Evolutionary conservation across 352 stramenopile genomes (phyloP).

Genomic region (Halophytophthora polymorphica): DNA sequence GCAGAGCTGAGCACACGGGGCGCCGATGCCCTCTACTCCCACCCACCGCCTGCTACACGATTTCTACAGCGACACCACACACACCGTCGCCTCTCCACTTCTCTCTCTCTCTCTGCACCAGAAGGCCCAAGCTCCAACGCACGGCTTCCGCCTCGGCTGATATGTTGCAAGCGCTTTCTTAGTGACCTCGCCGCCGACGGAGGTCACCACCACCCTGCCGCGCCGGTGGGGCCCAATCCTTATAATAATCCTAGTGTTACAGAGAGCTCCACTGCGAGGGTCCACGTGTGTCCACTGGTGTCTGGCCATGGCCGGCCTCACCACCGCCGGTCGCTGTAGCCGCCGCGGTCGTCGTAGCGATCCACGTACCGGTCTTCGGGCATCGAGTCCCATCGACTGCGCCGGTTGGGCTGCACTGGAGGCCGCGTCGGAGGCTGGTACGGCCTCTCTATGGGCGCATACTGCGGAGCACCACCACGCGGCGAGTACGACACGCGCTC

Average conservation of each 20-base stretch:
- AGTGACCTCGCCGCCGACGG: too few species aligned
- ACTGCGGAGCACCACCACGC: not conserved
- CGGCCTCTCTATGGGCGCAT: constrained; percentile 21
- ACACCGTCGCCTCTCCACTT: too few species aligned
- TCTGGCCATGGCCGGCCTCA: constrained; percentile 9
- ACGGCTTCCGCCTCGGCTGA: too few species aligned
- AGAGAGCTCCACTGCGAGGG: constrained; percentile 5
- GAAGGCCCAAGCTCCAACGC: too few species aligned
- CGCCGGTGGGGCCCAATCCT: constrained; percentile 14
- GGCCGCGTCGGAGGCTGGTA: constrained; percentile 20
- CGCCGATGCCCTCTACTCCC: too few species aligned
- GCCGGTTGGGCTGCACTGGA: constrained; percentile 10
- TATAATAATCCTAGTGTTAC: constrained; percentile 44
- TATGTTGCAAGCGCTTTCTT: too few species aligned
- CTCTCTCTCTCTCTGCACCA: too few species aligned
- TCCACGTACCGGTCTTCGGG: constrained; percentile 19
- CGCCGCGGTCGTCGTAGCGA: constrained; percentile 15
- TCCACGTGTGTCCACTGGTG: constrained; percentile 9
- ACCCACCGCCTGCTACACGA: too few species aligned
- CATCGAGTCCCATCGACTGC: constrained; percentile 37
- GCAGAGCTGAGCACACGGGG: too few species aligned
- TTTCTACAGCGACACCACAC: too few species aligned
- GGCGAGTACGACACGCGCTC: constrained; percentile 14
- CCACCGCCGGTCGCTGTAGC: constrained; percentile 30
- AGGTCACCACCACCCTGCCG: too few species aligned